Evolutionary conservation across 257 asterid genomes (phyloP).

Genomic region (Thymus mandschuricus): DNA sequence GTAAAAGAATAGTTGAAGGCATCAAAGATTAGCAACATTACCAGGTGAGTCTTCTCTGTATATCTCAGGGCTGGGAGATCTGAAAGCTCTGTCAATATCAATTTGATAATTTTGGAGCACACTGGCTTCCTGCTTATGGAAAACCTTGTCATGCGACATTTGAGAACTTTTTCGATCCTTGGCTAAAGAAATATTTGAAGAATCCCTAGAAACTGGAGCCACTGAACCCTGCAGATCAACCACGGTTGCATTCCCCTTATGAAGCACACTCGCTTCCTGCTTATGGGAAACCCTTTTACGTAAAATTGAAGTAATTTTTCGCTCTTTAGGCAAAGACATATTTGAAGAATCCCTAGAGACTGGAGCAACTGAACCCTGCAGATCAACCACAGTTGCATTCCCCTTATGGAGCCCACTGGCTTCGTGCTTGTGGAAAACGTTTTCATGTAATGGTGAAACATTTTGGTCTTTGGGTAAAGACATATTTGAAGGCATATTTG

Average conservation of each 20-base stretch:
- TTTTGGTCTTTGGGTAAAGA: slow-evolving; percentile 33
- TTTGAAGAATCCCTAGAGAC: slow-evolving; percentile 27
- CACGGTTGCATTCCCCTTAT: slow-evolving; percentile 26
- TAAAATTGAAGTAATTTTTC: slow-evolving; percentile 34
- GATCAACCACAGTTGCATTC: neutral
- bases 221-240: slow-evolving; percentile 29
- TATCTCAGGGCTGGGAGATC: slow-evolving; percentile 85
- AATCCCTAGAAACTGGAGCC: slow-evolving; percentile 29
- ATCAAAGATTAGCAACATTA: slow-evolving; percentile 35
- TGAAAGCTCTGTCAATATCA: slow-evolving; percentile 31
- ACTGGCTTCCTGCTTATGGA: slow-evolving; percentile 24
- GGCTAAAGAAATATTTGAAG: slow-evolving; percentile 26
- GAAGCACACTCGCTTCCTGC: too few species aligned
- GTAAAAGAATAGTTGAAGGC: neutral
- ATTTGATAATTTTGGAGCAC: slow-evolving; percentile 20
- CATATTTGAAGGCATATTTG: neutral
- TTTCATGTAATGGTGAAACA: slow-evolving; percentile 39
- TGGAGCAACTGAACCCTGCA: slow-evolving; percentile 25
- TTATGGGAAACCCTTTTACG: neutral
- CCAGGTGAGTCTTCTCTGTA: slow-evolving; percentile 74
- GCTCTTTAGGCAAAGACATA: slow-evolving; percentile 30
- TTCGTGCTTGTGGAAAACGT: slow-evolving; percentile 29
- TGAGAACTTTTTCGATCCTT: slow-evolving; percentile 39
- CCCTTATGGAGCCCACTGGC: slow-evolving; percentile 25
- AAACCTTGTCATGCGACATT: slow-evolving; percentile 35